These are phyloP conservation scores for Diplotaxis tenuifolia DNA, from an alignment of 345 rosid species.

Conservation along the genomic window DNA sequence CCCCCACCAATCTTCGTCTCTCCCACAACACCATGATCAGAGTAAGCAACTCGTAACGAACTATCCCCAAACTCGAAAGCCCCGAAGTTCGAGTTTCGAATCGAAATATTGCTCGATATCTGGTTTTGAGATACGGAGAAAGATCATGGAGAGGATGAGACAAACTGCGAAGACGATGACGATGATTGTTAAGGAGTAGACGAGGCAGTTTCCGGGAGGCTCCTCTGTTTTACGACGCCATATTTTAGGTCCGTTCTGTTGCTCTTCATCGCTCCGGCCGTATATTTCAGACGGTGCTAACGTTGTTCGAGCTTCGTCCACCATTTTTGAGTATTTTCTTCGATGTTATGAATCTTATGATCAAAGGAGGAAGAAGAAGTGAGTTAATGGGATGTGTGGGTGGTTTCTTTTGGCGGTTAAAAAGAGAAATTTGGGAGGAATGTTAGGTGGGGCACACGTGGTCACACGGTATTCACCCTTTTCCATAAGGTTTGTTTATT, in stretches of 20 bases:
- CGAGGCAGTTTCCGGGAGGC: conserved; percentile 45
- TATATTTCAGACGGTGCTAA: conserved; percentile 34
- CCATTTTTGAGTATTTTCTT: no score
- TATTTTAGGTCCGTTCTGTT: not conserved
- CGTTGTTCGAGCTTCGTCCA: conserved; percentile 26
- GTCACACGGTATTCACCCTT: no score
- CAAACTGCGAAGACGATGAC: conserved; percentile 36
- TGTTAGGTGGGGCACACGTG: no score
- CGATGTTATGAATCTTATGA: no score
- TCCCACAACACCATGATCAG: conserved; percentile 37
- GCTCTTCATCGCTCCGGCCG: conserved; percentile 44
- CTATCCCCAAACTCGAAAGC: conserved; percentile 38
- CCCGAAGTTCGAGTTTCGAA: conserved; percentile 53
- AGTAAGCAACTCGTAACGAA: conserved; percentile 32
- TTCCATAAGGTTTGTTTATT: no score
- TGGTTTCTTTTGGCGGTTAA: no score
- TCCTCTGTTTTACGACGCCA: conserved; percentile 15
- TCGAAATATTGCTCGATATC: conserved; percentile 34
- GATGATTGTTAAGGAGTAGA: conserved; percentile 39
- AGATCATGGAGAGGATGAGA: conserved; percentile 36
- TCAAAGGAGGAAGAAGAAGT: no score
- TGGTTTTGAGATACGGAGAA: conserved; percentile 44
- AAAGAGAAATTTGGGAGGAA: no score
- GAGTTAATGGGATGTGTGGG: no score
- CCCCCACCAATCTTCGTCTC: conserved; percentile 30